Evolutionary conservation across 305 asterid genomes (phyloP).

Genomic region (Petunia hybrid): DNA sequence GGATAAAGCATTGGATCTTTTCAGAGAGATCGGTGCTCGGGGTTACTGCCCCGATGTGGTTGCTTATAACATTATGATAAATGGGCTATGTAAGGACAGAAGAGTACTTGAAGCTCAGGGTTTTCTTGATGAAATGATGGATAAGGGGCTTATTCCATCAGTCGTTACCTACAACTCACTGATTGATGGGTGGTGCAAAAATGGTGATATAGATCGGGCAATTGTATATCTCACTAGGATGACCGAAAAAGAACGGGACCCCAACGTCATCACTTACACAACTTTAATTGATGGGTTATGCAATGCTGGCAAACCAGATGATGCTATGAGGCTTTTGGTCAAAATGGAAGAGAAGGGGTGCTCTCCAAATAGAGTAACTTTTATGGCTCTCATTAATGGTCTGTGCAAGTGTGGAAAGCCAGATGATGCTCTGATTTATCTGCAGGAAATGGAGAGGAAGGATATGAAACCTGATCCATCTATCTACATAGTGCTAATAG

Average conservation of each 20-base stretch:
- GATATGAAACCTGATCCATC: conserved; percentile 60
- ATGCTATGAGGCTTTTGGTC: conserved; percentile 58
- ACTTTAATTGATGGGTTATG: conserved; percentile 89
- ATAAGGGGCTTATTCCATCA: conserved; percentile 79
- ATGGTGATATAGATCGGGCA: conserved; percentile 66
- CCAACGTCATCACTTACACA: conserved; percentile 80
- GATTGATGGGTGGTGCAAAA: conserved; percentile 86
- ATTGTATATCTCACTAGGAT: conserved; percentile 55
- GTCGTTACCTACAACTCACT: conserved; percentile 85
- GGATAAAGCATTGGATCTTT: conserved; percentile 67
- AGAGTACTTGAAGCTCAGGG: conserved; percentile 65
- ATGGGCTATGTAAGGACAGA: conserved; percentile 74
- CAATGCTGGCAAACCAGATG: conserved; percentile 60
- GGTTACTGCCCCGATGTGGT: conserved; percentile 86
- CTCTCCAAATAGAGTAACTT: conserved; percentile 61
- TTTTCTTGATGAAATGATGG: conserved; percentile 63
- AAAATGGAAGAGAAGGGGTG: conserved; percentile 63
- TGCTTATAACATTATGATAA: conserved; percentile 73
- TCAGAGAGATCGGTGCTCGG: conserved; percentile 60
- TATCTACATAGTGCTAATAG: conserved; percentile 53
- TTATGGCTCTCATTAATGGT: conserved; percentile 76
- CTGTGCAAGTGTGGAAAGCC: conserved; percentile 70
- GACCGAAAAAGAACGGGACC: conserved; percentile 61
- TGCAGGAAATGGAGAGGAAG: conserved; percentile 66
- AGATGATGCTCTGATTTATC: conserved; percentile 62